These are phyloP conservation scores for Daldinia childiae DNA, from an alignment of 495 filamentous ascomycete species.

Conservation along the genomic window DNA sequence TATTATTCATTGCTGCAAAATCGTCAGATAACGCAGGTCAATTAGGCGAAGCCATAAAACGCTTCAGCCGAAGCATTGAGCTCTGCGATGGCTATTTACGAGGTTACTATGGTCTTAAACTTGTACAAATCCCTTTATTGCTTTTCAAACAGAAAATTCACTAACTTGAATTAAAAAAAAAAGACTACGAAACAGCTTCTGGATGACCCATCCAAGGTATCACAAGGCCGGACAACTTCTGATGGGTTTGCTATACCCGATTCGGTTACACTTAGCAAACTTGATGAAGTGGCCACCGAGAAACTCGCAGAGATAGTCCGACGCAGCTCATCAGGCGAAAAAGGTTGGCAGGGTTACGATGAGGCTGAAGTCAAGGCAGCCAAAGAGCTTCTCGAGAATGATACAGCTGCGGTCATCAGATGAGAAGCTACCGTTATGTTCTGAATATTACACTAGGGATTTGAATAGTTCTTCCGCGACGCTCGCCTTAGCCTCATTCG, in stretches of 20 bases:
- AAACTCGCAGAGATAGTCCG: constrained; percentile 81
- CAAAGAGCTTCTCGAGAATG: constrained; percentile 70
- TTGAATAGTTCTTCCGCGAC: constrained; percentile 17
- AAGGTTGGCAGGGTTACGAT: constrained; percentile 76
- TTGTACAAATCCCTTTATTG: constrained; percentile 62
- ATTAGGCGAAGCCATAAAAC: constrained; percentile 75
- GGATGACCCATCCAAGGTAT: constrained; percentile 44
- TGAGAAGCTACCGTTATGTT: constrained; percentile 38
- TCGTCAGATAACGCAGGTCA: constrained; percentile 59
- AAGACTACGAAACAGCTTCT: constrained; percentile 56
- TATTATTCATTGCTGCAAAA: constrained; percentile 74
- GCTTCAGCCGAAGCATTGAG: constrained; percentile 90
- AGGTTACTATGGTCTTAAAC: constrained; percentile 88
- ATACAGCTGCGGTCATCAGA: constrained; percentile 43
- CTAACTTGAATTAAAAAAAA: constrained; percentile 26
- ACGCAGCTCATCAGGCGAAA: constrained; percentile 64
- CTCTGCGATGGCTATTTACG: constrained; percentile 92
- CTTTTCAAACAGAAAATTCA: not conserved
- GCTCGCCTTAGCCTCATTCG: constrained; percentile 23
- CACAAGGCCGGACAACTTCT: constrained; percentile 47
- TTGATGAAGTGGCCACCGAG: constrained; percentile 76
- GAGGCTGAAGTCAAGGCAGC: constrained; percentile 81
- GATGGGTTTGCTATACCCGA: constrained; percentile 57
- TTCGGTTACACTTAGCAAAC: constrained; percentile 65
- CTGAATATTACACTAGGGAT: constrained; percentile 9